Evolutionary conservation across 2,329 filamentous ascomycete genomes (phyloP).

Genomic region (Neospermospora avenae): DNA sequence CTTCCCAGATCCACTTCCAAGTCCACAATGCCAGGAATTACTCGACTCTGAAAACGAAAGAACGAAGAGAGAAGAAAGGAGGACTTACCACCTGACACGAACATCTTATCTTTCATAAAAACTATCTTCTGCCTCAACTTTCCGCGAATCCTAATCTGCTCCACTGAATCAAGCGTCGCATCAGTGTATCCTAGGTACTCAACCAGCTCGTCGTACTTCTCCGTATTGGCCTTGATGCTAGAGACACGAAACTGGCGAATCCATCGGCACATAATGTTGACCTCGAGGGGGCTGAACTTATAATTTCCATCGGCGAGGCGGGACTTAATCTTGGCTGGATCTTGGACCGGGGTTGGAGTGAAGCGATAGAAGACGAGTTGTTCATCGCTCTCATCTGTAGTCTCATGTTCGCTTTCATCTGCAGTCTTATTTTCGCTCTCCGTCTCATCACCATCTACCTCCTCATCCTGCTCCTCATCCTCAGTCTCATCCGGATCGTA

Average conservation of each 20-base stretch:
- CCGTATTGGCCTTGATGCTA: neutral
- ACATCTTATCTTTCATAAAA: neutral
- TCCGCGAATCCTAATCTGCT: neutral
- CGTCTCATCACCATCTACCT: too few relatives aligned
- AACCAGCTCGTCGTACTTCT: neutral
- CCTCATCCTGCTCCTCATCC: neutral
- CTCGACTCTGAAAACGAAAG: neutral
- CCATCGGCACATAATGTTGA: conserved; percentile 4
- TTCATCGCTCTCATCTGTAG: too few relatives aligned
- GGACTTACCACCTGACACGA: neutral
- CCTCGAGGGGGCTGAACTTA: neutral
- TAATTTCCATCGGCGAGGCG: neutral
- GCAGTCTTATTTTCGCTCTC: too few relatives aligned
- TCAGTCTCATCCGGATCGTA: neutral
- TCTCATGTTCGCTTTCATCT: too few relatives aligned
- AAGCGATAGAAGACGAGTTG: neutral
- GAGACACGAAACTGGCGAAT: neutral
- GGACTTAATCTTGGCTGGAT: neutral
- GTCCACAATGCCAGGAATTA: neutral
- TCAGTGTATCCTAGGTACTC: conserved; percentile 3
- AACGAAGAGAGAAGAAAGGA: too few relatives aligned
- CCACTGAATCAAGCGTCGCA: neutral
- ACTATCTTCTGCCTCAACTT: neutral
- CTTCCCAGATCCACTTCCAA: too few relatives aligned
- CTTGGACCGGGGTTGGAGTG: too few relatives aligned